These are phyloP conservation scores for Binderoboletus segoi DNA, from an alignment of 1,284 basidiomycete genomes.

Conservation along the genomic window DNA sequence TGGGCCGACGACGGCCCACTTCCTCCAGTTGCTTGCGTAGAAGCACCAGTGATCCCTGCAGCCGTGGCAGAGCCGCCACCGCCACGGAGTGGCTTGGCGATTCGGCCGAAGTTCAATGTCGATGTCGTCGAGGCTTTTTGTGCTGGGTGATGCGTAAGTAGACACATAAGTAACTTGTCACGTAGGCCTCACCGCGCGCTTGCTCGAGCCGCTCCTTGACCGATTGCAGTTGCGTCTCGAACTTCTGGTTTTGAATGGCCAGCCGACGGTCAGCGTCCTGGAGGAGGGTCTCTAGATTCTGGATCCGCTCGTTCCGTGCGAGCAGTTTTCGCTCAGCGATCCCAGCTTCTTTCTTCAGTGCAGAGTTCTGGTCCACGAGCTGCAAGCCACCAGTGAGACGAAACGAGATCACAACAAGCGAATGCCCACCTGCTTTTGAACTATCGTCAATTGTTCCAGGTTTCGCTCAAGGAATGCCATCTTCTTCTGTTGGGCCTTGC, in stretches of 20 bases:
- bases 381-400: slow-evolving; percentile 37
- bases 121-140: slow-evolving; percentile 74
- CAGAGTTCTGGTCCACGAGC: slow-evolving; percentile 98
- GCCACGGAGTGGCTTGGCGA: slow-evolving; percentile 95
- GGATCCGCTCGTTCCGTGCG: slow-evolving; percentile 96
- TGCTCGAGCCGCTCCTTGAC: slow-evolving; percentile 92
- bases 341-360: slow-evolving; percentile 96
- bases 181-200: slow-evolving; percentile 74
- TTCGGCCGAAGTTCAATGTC: slow-evolving; percentile 85
- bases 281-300: slow-evolving; percentile 89
- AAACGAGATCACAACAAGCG: neutral
- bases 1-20: slow-evolving; percentile 51
- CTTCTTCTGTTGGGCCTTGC: slow-evolving; percentile 98
- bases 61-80: slow-evolving; percentile 69
- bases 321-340: slow-evolving; percentile 96
- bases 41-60: slow-evolving; percentile 40
- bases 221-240: slow-evolving; percentile 89
- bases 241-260: slow-evolving; percentile 92
- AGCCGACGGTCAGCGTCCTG: slow-evolving; percentile 93
- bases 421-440: slow-evolving; percentile 88
- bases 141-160: slow-evolving; percentile 46
- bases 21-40: slow-evolving; percentile 47
- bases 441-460: slow-evolving; percentile 91
- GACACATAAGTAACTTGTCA: slow-evolving; percentile 1
- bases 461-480: slow-evolving; percentile 99